A percentile compares a stretch with the other conserved stretches of the same genome.
Evolutionary conservation across 2,329 filamentous ascomycete genomes (phyloP).

Genomic region (Cercospora citrullina): DNA sequence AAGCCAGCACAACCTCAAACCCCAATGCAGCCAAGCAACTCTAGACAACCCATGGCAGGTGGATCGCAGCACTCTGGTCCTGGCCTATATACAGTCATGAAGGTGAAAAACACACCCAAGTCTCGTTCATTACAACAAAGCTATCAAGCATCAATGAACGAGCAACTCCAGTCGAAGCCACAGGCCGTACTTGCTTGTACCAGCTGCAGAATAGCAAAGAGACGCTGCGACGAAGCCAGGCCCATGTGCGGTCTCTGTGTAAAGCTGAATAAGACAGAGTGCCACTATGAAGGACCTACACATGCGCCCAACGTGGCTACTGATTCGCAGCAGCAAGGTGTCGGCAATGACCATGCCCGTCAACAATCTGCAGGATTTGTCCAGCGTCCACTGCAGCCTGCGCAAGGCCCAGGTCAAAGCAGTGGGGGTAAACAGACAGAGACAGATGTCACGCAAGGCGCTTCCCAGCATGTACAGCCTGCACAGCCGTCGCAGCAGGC

Average conservation of each 20-base stretch:
- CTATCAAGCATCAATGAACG: slow-evolving; percentile 5
- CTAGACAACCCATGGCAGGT: slow-evolving; percentile 5
- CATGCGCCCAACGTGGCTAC: not conserved
- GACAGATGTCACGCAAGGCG: not conserved
- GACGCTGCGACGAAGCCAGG: slow-evolving; percentile 24
- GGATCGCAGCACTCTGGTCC: slow-evolving; percentile 16
- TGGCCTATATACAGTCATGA: slow-evolving; percentile 32
- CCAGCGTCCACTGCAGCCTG: not conserved
- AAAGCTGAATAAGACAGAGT: slow-evolving; percentile 15
- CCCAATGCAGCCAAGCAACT: slow-evolving; percentile 1
- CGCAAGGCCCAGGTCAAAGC: not conserved
- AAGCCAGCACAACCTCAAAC: not conserved
- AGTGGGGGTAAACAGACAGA: not conserved
- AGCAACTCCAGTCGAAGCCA: slow-evolving; percentile 1
- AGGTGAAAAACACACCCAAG: slow-evolving; percentile 13
- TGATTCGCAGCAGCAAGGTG: not conserved
- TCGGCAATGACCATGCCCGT: not conserved
- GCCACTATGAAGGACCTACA: slow-evolving; percentile 17
- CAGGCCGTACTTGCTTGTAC: slow-evolving; percentile 14
- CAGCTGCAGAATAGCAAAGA: slow-evolving; percentile 15
- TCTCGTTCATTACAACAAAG: slow-evolving; percentile 9
- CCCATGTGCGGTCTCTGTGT: slow-evolving; percentile 21
- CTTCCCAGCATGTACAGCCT: not conserved
- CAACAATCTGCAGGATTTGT: not conserved
- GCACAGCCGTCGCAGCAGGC: not conserved